Base-by-base conservation (phyloP, 805 yeast genomes). In the Candida qinlingensis region DNA sequence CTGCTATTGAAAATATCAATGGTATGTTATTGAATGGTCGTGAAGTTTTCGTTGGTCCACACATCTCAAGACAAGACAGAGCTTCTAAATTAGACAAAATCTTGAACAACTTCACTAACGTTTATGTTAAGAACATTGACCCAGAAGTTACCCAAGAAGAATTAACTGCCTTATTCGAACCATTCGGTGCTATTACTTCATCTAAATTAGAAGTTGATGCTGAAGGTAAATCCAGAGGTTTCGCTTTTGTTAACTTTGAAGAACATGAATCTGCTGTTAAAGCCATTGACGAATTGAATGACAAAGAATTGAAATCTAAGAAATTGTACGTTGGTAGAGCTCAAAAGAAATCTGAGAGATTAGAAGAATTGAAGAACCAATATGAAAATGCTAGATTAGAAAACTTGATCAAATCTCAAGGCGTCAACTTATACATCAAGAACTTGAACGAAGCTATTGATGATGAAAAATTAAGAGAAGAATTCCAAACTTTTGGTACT, bases 11-110 rank as follows among this genome's bases (percentile, higher is more conserved):
- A 75, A 89, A 89, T 69, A 96, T 94, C 66, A 91, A 94, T 73
- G 99, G 99, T 74, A 94, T 94, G 98, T 79, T 87, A 65, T 81
- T 94, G 75, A 92, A 92, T 74, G 97, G 92, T 72, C 87, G 82
- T 72, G 96, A 88, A 76, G 97, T 94, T 51, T 94, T 72, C 66
- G 99, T 94, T 64, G 97, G 96, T 63, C 92, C 85, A 69, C 98
- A 94, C 75, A 76, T 91, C 55, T 77, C 96, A 59, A 88, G 80
- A 74, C 86, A 83, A 73, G 98, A 94, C 73, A 94, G 99, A 75
- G 90, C 86, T 74, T 83, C 92, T 63, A 90, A 88, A 75, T 77
- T 87, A 66, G 96, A 88, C 72, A 94, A 84, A 74, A 77, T 85
- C 76, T 82, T 87, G 74, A 87, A 95, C 62, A 85, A 86, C 77